Conservation (phyloP, 257 asterid species). For the Cinchona pubescens region DNA sequence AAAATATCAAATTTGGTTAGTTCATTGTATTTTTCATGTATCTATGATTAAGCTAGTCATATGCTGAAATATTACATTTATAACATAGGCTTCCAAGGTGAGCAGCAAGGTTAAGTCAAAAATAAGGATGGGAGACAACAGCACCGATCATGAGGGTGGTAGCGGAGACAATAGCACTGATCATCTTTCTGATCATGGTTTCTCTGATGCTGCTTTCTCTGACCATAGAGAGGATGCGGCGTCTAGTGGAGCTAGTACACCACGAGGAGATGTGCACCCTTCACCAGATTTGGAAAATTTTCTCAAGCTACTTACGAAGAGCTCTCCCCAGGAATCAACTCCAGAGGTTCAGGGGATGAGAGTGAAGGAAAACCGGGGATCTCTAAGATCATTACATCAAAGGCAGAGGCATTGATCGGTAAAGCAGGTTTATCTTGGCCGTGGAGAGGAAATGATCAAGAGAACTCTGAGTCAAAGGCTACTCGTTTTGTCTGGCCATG, state of each 20-base stretch:
- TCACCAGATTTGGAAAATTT: slow-evolving; percentile 70
- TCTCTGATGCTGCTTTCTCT: slow-evolving; percentile 35
- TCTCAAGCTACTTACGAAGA: slow-evolving; percentile 40
- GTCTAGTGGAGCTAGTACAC: slow-evolving; percentile 86
- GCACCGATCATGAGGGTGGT: slow-evolving; percentile 59
- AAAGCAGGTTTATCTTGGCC: slow-evolving; percentile 76
- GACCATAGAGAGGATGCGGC: slow-evolving; percentile 79
- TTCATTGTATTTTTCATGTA: slow-evolving; percentile 16
- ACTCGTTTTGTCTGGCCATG: slow-evolving; percentile 70
- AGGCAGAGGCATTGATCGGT: slow-evolving; percentile 84
- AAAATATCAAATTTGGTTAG: slow-evolving; percentile 80
- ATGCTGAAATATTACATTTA: slow-evolving; percentile 33
- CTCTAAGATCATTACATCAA: slow-evolving; percentile 63
- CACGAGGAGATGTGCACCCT: slow-evolving; percentile 65
- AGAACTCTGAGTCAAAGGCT: slow-evolving; percentile 55
- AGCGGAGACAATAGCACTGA: slow-evolving; percentile 36
- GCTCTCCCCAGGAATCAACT: slow-evolving; percentile 37
- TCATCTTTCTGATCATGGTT: slow-evolving; percentile 61
- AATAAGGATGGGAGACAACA: slow-evolving; percentile 58
- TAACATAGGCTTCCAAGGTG: slow-evolving; percentile 67
- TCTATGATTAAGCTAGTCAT: slow-evolving; percentile 9
- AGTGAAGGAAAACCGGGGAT: slow-evolving; percentile 64
- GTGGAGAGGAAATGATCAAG: slow-evolving; percentile 71
- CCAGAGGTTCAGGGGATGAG: slow-evolving; percentile 69
- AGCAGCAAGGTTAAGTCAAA: slow-evolving; percentile 86